Base-by-base conservation (phyloP, 768 basidiomycete genomes). In the Suillus paluster region DNA sequence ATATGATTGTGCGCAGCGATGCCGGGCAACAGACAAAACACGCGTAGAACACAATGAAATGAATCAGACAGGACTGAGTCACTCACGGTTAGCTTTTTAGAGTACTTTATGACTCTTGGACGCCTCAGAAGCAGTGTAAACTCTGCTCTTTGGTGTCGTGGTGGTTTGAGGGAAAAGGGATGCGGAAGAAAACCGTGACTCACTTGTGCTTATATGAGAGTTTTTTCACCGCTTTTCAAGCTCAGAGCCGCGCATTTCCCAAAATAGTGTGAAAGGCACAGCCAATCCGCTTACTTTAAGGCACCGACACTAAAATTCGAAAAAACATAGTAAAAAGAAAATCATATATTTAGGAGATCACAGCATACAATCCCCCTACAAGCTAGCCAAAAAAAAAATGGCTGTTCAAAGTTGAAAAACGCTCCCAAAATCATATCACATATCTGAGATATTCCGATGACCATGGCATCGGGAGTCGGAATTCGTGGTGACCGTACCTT, bases 171-270 rank as follows among this genome's bases (percentile, higher is more conserved):
- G 53, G 64, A 60, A 54, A 60, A 65, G 57, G n/a, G 64, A 54
- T 41, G 38, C 19, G 46, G 34, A 34, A 21, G 1, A 39, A 27
- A 15, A 2, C 0, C 59, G 33, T 75, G 75, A 75, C 73, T 75
- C 75, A 71, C 15, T 46, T 6, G 50, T 17, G 63, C 70, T 75
- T 75, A 73, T 76, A 76, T 70, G 56, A 36, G 25, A 30, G 27
- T 49, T 41, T 65, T 65, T 65, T 68, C 73, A 75, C 68, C 64
- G 73, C 73, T 67, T 76, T 75, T 75, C 75, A 76, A 75, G 62
- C 73, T 75, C 75, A 76, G 73, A 73, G 67, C 74, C 63, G 66
- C 64, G 57, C 52, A 64, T 69, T 50, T 67, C 56, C 71, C 65
- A 64, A 63, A 48, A 30, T 33, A 59, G 61, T 63, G 66, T 66